Evolutionary conservation across 495 filamentous ascomycete species (phyloP), one percentile per base, ranked within the genome.

Genomic region (Polyplosphaeria fusca): DNA sequence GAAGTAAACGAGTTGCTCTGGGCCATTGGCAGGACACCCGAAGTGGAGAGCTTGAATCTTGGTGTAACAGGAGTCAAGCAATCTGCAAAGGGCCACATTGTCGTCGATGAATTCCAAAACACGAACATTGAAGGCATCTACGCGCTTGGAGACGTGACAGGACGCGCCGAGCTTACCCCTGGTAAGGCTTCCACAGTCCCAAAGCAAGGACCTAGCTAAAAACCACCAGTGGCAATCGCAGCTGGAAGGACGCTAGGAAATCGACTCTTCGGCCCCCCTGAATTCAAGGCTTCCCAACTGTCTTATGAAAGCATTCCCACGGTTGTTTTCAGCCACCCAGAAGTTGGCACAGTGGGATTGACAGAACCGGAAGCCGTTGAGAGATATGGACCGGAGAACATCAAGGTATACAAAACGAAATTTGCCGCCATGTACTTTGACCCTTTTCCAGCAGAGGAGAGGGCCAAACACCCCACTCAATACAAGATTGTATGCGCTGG

Each of bases 61-160:
- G 37, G 47, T 12, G 35, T 35, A 3, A 38, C 54, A 14, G 63
- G 53, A 3, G 47, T 63, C 32, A 30, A 55, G 23, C 30, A 54
- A 1, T 50, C 30, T 12, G 14, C 69, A 26, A 67, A 59, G 19
- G 76, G 77, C n/a, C 71, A 81, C 52, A 67, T 84, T 42, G 47
- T 61, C 35, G 79, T 80, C 5, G 81, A 83, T 43, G 76, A 82
- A 47, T 83, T 75, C 67, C 81, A 84, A 70, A 84, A 83, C 64
- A 81, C 78, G 14, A 76, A 61, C 18, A 73, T 74, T 2, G 69
- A 76, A 24, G 78, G 78, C 30, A 69, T 83, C 47, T 83, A 84
- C 52, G 79, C 81, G 26, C 65, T 83, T 38, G 81, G 81, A 56
- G 81, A 84, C 62, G 80, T 83, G 14, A 82, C 79, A 12, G 81